Percentiles rank a stretch among this genome's conserved stretches.
Evolutionary conservation across 1,284 basidiomycete species (phyloP).

Genomic region (Melampsora larici-populina): DNA sequence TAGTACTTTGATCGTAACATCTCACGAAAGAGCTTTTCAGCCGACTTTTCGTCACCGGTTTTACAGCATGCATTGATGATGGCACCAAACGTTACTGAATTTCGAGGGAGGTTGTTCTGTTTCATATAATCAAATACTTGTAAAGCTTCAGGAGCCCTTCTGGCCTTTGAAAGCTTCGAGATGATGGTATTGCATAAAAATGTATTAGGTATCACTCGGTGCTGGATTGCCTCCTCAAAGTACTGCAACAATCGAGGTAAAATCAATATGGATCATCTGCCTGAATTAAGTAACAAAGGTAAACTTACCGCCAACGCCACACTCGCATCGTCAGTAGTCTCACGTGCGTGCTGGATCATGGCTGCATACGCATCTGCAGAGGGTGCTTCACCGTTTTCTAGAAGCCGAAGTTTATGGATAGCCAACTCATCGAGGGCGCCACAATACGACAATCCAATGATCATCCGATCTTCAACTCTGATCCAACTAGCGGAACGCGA

Average conservation of each 20-base stretch:
- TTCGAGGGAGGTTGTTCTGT: conserved; percentile 62
- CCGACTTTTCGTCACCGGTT: conserved; percentile 80
- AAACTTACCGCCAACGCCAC: conserved; percentile 63
- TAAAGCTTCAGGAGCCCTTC: conserved; percentile 82
- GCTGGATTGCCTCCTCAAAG: conserved; percentile 72
- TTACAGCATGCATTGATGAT: conserved; percentile 86
- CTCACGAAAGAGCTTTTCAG: conserved; percentile 69
- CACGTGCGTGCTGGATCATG: conserved; percentile 77
- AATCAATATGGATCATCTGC: background rate
- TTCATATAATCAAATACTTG: conserved; percentile 79
- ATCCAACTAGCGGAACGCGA: conserved; percentile 61
- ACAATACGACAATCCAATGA: conserved; percentile 74
- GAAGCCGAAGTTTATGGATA: conserved; percentile 72
- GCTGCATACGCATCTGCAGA: conserved; percentile 85
- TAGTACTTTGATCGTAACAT: conserved; percentile 75
- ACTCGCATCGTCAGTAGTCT: conserved; percentile 87
- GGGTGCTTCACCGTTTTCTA: conserved; percentile 72
- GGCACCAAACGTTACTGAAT: conserved; percentile 90
- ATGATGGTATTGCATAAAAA: conserved; percentile 95
- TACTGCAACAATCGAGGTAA: conserved; percentile 56
- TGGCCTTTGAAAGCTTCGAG: conserved; percentile 83
- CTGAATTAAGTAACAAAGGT: background rate
- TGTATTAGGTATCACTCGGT: conserved; percentile 70
- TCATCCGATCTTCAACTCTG: conserved; percentile 78
- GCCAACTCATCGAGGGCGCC: conserved; percentile 76